A percentile compares a stretch with the other conserved stretches of the same genome.
Conservation (phyloP, 208 protist genomes). For the Kentomonas sorsogonicus region DNA sequence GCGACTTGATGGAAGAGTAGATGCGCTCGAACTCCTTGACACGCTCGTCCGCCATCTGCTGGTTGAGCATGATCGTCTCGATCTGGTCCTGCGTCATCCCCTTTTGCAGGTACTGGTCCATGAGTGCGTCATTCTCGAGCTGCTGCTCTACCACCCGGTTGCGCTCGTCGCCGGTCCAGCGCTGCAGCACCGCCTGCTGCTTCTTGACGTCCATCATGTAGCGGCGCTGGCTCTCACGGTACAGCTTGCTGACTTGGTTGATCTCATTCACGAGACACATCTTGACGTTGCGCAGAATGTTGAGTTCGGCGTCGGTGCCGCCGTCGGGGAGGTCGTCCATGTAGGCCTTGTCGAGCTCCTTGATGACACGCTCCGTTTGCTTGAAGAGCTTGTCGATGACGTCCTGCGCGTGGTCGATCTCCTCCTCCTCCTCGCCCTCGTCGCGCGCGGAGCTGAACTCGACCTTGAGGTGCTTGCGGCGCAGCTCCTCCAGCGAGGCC, state of each 20-base stretch:
- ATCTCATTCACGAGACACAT: slow-evolving; percentile 91
- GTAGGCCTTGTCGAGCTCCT: slow-evolving; percentile 69
- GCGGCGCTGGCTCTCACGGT: slow-evolving; percentile 86
- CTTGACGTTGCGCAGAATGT: slow-evolving; percentile 88
- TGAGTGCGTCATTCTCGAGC: slow-evolving; percentile 75
- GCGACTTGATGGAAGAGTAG: slow-evolving; percentile 89
- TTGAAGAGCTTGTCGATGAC: slow-evolving; percentile 87
- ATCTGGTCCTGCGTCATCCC: slow-evolving; percentile 92
- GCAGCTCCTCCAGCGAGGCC: slow-evolving; percentile 61
- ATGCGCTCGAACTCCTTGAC: slow-evolving; percentile 92
- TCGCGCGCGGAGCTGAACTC: slow-evolving; percentile 84
- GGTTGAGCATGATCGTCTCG: slow-evolving; percentile 87
- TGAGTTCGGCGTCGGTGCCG: slow-evolving; percentile 82
- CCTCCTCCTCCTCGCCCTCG: slow-evolving; percentile 66
- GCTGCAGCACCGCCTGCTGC: slow-evolving; percentile 78
- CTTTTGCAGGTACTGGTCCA: slow-evolving; percentile 89
- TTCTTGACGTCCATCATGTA: slow-evolving; percentile 92
- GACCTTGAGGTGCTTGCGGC: slow-evolving; percentile 82
- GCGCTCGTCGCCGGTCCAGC: slow-evolving; percentile 76
- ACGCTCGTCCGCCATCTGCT: slow-evolving; percentile 87
- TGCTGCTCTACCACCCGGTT: slow-evolving; percentile 84
- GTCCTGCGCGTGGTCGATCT: slow-evolving; percentile 74
- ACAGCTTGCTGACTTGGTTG: slow-evolving; percentile 79
- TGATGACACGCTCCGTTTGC: slow-evolving; percentile 65
- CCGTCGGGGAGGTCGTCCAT: slow-evolving; percentile 70